Base-by-base conservation (phyloP, 108 stramenopile genomes). In the Chaetoceros tenuissimus region DNA sequence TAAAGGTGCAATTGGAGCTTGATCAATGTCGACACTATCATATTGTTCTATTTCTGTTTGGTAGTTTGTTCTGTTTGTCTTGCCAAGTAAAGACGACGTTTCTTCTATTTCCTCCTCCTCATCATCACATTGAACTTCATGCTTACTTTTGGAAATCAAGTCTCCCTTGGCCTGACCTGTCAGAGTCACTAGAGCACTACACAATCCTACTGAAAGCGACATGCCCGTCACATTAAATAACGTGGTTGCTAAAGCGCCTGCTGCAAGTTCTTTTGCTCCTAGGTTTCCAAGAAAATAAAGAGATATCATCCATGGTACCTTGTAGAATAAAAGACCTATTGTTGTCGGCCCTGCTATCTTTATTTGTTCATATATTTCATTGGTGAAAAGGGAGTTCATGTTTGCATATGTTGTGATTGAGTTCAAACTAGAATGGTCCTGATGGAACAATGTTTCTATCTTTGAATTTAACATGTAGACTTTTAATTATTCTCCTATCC, bases 221-320 rank as follows among this genome's bases (percentile, higher is more conserved):
- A 82, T 55, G 0, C 84, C 84, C 0, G 80, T 86, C 23, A 82
- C 78, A 63, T 86, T 82, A 52, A 71, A 71, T 7, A 86, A 25
- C 0, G 84, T 86, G 2, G 75, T 82, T 0, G 84, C 80, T 34
- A 86, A 53, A 0, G 84, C 78, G 0, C 78, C 81, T 3, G 80
- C 80, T 19, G 84, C 80, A 29, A 86, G 58, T 40, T 79, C 78
- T n/a, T 70, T 27, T 2, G 62, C 45, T 1, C 78, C 78, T 30
- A 80, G 55, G 3, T 40, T 46, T 7, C 84, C 80, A 8, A 77
- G 71, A 44, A 86, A 81, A 5, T 56, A 51, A 5, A 86, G 40
- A 2, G 78, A 72, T 27, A 80, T 61, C 13, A 81, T 51, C 80
- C 80, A 86, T 23, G 80, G 80, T 26, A 72, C 28, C 40, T 71